Evolutionary conservation across 495 filamentous ascomycete genomes (phyloP).

Genomic region (Cryomyces antarcticus): DNA sequence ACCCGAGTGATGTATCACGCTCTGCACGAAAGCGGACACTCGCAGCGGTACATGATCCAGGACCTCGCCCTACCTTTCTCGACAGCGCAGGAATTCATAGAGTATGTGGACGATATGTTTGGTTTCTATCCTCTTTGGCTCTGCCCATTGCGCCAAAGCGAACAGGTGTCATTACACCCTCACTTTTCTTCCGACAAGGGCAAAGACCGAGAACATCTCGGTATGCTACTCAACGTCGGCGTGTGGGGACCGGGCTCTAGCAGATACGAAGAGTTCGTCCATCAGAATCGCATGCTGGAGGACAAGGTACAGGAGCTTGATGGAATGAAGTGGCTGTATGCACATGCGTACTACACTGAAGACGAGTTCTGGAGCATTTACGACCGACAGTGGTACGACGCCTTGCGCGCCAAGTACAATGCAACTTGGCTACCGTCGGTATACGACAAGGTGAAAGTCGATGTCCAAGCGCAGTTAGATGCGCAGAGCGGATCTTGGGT

Average conservation of each 20-base stretch:
- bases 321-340: slow-evolving; percentile 43
- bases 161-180: slow-evolving; percentile 18
- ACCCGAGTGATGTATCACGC: slow-evolving; percentile 37
- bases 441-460: slow-evolving; percentile 31
- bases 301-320: slow-evolving; percentile 38
- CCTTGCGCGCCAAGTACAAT: slow-evolving; percentile 27
- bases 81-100: slow-evolving; percentile 26
- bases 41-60: slow-evolving; percentile 29
- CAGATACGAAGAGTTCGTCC: slow-evolving; percentile 21
- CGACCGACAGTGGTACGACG: slow-evolving; percentile 26
- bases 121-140: slow-evolving; percentile 39
- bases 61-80: slow-evolving; percentile 34
- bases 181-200: slow-evolving; percentile 9
- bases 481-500: not conserved
- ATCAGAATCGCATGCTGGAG: slow-evolving; percentile 45
- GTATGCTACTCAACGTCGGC: slow-evolving; percentile 31
- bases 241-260: slow-evolving; percentile 29
- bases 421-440: slow-evolving; percentile 27
- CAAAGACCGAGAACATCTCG: slow-evolving; percentile 1
- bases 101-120: slow-evolving; percentile 24
- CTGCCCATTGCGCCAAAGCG: slow-evolving; percentile 26
- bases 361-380: slow-evolving; percentile 35
- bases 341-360: slow-evolving; percentile 32
- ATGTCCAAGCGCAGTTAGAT: not conserved
- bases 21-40: slow-evolving; percentile 29